A percentile compares a stretch with the other conserved stretches of the same genome.
Evolutionary conservation across 2,329 filamentous ascomycete genomes (phyloP).

Genomic region (Calonectria pauciramosa): DNA sequence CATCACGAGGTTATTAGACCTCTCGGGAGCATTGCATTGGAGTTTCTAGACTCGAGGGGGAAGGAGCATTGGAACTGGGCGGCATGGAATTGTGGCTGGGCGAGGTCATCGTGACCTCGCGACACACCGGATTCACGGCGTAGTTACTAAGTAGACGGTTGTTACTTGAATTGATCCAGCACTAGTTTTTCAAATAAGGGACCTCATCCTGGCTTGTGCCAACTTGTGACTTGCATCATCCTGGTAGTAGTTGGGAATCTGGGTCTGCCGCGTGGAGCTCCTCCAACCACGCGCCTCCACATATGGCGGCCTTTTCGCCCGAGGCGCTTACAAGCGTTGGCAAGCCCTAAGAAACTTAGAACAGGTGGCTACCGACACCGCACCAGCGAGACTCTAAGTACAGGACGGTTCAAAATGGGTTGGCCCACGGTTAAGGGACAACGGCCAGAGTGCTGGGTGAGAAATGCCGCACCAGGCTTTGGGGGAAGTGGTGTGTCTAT

Average conservation of each 20-base stretch:
- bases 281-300: slow-evolving; percentile 25
- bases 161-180: slow-evolving; percentile 16
- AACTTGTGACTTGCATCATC: slow-evolving; percentile 21
- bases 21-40: slow-evolving; percentile 29
- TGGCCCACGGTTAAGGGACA: not conserved
- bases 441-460: not conserved
- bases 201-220: not conserved
- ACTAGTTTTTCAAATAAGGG: slow-evolving; percentile 3
- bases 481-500: not conserved
- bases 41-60: slow-evolving; percentile 40
- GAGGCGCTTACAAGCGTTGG: slow-evolving; percentile 14
- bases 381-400: not conserved
- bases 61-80: slow-evolving; percentile 29
- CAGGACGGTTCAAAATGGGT: not conserved
- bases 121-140: slow-evolving; percentile 29
- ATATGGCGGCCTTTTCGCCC: not conserved
- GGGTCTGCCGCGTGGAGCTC: slow-evolving; percentile 5
- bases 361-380: not conserved
- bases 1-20: slow-evolving; percentile 43
- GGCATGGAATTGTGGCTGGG: slow-evolving; percentile 23
- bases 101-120: slow-evolving; percentile 29
- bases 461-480: slow-evolving; percentile 21
- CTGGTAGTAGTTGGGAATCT: not conserved
- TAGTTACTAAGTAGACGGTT: slow-evolving; percentile 30
- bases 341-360: slow-evolving; percentile 19